A percentile compares a stretch with the other conserved stretches of the same genome.
Conservation (phyloP, 208 protist genomes). For the Crithidia sp. region DNA sequence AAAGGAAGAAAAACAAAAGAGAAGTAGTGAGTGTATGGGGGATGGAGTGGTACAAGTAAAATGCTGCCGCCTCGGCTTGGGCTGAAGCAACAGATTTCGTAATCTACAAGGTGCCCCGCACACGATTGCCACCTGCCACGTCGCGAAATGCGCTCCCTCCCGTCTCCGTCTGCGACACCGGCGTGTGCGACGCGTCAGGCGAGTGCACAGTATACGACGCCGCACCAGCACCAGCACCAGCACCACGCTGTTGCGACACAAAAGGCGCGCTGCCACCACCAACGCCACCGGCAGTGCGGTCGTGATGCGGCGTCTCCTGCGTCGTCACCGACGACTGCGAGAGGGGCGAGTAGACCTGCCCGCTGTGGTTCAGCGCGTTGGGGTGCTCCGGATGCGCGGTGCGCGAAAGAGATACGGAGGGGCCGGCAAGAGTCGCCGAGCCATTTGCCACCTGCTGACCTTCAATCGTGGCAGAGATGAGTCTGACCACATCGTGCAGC, state of each 20-base stretch:
- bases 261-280: neutral
- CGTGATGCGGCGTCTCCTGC: neutral
- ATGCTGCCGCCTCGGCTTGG: neutral
- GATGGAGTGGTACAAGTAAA: too few relatives aligned
- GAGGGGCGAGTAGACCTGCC: neutral
- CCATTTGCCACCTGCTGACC: conserved; percentile 30
- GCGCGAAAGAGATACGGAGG: neutral
- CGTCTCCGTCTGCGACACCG: conserved; percentile 13
- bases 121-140: neutral
- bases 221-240: too few relatives aligned
- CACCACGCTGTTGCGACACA: neutral
- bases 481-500: conserved; percentile 62
- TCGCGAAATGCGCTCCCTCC: neutral
- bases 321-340: conserved; percentile 5
- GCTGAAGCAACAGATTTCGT: too few relatives aligned
- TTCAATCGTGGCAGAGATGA: conserved; percentile 60
- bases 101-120: neutral
- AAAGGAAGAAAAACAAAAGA: neutral
- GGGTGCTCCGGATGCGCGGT: neutral
- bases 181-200: conserved; percentile 1
- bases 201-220: neutral
- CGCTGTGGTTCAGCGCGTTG: neutral
- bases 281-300: neutral
- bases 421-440: neutral
- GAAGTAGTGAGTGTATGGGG: neutral